These are phyloP conservation scores for Vanrija pseudolonga DNA, from an alignment of 1,284 basidiomycete species.

Conservation along the genomic window DNA sequence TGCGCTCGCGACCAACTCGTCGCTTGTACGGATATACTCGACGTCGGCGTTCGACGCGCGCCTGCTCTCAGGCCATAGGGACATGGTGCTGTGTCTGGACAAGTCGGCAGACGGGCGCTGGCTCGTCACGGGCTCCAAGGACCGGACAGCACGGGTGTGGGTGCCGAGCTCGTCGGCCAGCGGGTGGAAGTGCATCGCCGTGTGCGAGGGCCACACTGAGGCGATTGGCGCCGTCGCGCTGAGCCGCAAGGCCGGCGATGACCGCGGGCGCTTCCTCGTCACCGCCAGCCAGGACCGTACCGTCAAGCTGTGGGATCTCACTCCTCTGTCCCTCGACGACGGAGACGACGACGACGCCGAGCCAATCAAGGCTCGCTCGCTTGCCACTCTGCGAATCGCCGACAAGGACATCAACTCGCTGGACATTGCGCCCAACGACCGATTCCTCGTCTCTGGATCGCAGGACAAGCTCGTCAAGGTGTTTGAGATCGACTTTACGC, in stretches of 20 bases:
- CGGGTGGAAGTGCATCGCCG: slow-evolving; percentile 73
- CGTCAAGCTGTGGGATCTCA: slow-evolving; percentile 96
- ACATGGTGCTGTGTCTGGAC: slow-evolving; percentile 86
- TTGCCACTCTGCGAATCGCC: slow-evolving; percentile 88
- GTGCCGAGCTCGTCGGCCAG: slow-evolving; percentile 50
- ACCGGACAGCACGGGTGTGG: slow-evolving; percentile 86
- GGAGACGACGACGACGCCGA: slow-evolving; percentile 12
- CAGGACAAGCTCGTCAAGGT: slow-evolving; percentile 95
- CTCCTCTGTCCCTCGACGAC: slow-evolving; percentile 49
- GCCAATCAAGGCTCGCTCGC: slow-evolving; percentile 63
- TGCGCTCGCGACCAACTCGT: slow-evolving; percentile 93
- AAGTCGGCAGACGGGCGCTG: slow-evolving; percentile 63
- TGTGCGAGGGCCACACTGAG: slow-evolving; percentile 92
- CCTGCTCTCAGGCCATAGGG: slow-evolving; percentile 79
- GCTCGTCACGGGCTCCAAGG: slow-evolving; percentile 88
- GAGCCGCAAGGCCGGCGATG: slow-evolving; percentile 53
- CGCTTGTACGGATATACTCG: slow-evolving; percentile 82
- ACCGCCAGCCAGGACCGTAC: slow-evolving; percentile 96
- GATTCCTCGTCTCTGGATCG: slow-evolving; percentile 84
- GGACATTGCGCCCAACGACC: slow-evolving; percentile 88
- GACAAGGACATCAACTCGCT: slow-evolving; percentile 99
- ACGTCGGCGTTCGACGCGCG: slow-evolving; percentile 68
- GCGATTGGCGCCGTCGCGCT: slow-evolving; percentile 87
- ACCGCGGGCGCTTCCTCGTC: slow-evolving; percentile 64
- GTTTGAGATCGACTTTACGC: slow-evolving; percentile 67